phyloP scores from a whole-genome alignment of 1,284 basidiomycete species.

The Tilletia setariae region DNA sequence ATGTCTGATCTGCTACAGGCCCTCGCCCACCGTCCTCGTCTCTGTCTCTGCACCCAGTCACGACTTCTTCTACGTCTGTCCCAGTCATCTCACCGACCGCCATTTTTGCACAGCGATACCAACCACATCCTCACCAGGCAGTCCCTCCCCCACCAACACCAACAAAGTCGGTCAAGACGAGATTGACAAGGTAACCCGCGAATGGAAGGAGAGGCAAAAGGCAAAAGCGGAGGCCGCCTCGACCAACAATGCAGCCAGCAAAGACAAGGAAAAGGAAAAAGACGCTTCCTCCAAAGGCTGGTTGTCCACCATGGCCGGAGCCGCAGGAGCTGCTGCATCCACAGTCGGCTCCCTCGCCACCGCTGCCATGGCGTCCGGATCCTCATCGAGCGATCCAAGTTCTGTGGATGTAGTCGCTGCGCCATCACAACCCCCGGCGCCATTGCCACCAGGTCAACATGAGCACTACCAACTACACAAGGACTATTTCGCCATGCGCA shows the following conservation, averaged over 20 bases:
- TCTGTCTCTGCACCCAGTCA: constrained; percentile 31
- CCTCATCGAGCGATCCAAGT: constrained; percentile 11
- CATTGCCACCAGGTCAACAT: constrained; percentile 21
- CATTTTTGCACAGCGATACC: constrained; percentile 31
- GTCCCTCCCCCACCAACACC: neutral
- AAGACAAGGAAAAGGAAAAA: constrained; percentile 16
- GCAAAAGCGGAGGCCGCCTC: constrained; percentile 7
- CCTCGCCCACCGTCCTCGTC: constrained; percentile 37
- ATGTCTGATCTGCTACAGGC: constrained; percentile 40
- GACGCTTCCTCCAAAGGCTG: constrained; percentile 15
- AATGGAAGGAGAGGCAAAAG: constrained; percentile 26
- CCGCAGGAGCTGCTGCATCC: constrained; percentile 2
- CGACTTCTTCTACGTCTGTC: constrained; percentile 46
- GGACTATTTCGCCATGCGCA: constrained; percentile 38
- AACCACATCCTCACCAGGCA: neutral
- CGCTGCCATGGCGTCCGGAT: constrained; percentile 19
- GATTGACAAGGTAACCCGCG: constrained; percentile 38
- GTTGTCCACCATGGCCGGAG: neutral
- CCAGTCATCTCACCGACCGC: constrained; percentile 36
- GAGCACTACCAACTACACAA: constrained; percentile 37
- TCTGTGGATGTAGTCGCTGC: constrained; percentile 20
- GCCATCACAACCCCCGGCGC: constrained; percentile 23
- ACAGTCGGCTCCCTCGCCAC: constrained; percentile 19
- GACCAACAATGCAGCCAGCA: constrained; percentile 14
- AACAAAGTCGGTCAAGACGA: constrained; percentile 36